Evolutionary conservation across 2,329 filamentous ascomycete genomes (phyloP).

Genomic region (Chaetoscypha palmicola): DNA sequence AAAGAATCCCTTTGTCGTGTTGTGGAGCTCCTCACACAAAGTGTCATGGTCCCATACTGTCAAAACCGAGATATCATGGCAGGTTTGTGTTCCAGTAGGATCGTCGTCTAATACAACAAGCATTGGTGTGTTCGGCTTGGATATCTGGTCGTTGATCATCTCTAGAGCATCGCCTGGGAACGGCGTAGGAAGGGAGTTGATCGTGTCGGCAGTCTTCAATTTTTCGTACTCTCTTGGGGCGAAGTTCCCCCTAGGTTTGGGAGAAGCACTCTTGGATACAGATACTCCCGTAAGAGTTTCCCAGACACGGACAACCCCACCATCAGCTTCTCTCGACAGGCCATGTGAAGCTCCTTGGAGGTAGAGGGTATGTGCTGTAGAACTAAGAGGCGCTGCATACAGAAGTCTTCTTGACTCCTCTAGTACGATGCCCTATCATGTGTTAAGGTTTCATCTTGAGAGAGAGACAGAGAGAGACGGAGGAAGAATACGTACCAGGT

Average conservation of each 20-base stretch:
- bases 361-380: slow-evolving; percentile 30
- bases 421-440: slow-evolving; percentile 25
- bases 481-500: slow-evolving; percentile 20
- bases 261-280: slow-evolving; percentile 9
- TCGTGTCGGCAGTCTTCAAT: slow-evolving; percentile 8
- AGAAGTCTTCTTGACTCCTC: slow-evolving; percentile 23
- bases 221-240: slow-evolving; percentile 9
- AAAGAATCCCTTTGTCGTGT: slow-evolving; percentile 44
- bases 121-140: slow-evolving; percentile 8
- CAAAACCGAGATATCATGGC: slow-evolving; percentile 48
- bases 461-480: no score
- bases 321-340: slow-evolving; percentile 30
- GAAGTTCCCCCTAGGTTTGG: background rate
- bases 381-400: slow-evolving; percentile 31
- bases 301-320: slow-evolving; percentile 34
- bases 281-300: slow-evolving; percentile 24
- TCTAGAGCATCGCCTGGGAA: slow-evolving; percentile 4
- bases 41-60: slow-evolving; percentile 45
- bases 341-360: slow-evolving; percentile 30
- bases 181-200: slow-evolving; percentile 9
- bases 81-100: slow-evolving; percentile 56
- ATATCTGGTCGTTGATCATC: slow-evolving; percentile 7
- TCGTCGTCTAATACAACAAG: slow-evolving; percentile 46
- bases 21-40: slow-evolving; percentile 39
- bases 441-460: background rate